phyloP scores from a whole-genome alignment of 139 green algal species.

The Closterium sp. region DNA sequence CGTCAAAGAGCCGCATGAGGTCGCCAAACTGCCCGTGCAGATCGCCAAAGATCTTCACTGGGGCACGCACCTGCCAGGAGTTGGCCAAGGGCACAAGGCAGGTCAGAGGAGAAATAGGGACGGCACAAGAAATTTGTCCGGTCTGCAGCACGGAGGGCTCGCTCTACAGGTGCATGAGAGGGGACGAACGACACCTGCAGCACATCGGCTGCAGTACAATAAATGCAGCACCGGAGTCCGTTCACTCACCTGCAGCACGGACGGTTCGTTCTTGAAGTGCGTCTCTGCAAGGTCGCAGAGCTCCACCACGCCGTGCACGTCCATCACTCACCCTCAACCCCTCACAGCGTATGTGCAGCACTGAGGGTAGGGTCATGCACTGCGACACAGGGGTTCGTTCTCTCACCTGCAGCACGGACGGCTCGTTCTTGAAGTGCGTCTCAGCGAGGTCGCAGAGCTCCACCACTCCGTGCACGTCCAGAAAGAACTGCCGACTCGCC shows the following conservation, averaged over 20 bases:
- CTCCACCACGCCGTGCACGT: conserved; percentile 77
- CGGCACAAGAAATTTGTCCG: too few species aligned
- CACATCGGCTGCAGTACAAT: too few species aligned
- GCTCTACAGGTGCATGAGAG: conserved; percentile 66
- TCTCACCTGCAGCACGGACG: conserved; percentile 71
- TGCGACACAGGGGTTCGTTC: too few species aligned
- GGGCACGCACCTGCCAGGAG: conserved; percentile 56
- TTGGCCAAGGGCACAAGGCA: too few species aligned
- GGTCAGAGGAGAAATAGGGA: too few species aligned
- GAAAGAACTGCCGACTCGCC: conserved; percentile 72
- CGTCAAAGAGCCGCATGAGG: conserved; percentile 98
- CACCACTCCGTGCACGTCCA: conserved; percentile 79
- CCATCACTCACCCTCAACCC: conserved; percentile 71
- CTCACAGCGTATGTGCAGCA: too few species aligned
- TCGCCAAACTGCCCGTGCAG: conserved; percentile 98
- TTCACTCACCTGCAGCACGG: conserved; percentile 61
- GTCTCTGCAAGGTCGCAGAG: conserved; percentile 88
- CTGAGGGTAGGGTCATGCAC: too few species aligned
- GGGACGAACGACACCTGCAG: too few species aligned
- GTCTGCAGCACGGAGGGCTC: conserved; percentile 73
- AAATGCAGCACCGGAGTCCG: too few species aligned
- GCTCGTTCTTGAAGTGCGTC: conserved; percentile 67
- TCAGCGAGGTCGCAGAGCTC: conserved; percentile 86
- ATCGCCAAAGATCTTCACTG: conserved; percentile 99
- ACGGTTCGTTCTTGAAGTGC: conserved; percentile 69